A percentile compares a stretch with the other conserved stretches of the same genome.
Conservation (phyloP, 2,329 filamentous ascomycete species). For the Alternaria dauci region DNA sequence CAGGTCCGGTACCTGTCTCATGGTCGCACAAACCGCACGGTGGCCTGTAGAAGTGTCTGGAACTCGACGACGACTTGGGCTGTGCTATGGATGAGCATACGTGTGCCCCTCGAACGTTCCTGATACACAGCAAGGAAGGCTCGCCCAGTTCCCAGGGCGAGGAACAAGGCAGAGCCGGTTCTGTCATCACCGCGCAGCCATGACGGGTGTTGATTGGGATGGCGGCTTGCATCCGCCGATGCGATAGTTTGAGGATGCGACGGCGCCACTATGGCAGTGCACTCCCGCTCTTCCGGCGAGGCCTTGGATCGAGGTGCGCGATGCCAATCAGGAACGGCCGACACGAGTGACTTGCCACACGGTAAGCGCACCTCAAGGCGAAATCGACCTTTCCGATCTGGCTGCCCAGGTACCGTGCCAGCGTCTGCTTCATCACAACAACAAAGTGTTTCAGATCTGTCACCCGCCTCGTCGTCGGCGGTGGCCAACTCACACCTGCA, state of each 20-base stretch:
- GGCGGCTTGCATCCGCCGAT: constrained; percentile 38
- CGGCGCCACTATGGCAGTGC: constrained; percentile 42
- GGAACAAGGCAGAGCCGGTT: constrained; percentile 25
- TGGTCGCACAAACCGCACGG: constrained; percentile 22
- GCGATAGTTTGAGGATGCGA: constrained; percentile 34
- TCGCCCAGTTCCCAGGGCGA: constrained; percentile 22
- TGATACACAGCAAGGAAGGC: constrained; percentile 27
- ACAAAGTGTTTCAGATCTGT: constrained; percentile 25
- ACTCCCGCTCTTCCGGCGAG: constrained; percentile 46
- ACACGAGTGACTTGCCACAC: constrained; percentile 28
- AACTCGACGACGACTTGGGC: constrained; percentile 13
- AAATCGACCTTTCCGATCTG: constrained; percentile 16
- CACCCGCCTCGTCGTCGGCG: constrained; percentile 19
- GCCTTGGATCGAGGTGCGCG: constrained; percentile 28
- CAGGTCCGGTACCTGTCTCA: constrained; percentile 17
- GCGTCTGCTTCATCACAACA: constrained; percentile 23
- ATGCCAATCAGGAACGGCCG: constrained; percentile 40
- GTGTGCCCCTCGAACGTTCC: constrained; percentile 13
- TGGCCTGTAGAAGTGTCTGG: constrained; percentile 5
- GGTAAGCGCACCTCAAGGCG: constrained; percentile 26
- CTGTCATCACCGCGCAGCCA: constrained; percentile 39
- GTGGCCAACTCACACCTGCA: constrained; percentile 44
- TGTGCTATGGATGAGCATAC: not conserved
- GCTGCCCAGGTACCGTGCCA: constrained; percentile 21
- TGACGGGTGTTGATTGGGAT: constrained; percentile 38